These are phyloP conservation scores for Dendrothele bispora DNA, from an alignment of 768 basidiomycete genomes.

Conservation along the genomic window DNA sequence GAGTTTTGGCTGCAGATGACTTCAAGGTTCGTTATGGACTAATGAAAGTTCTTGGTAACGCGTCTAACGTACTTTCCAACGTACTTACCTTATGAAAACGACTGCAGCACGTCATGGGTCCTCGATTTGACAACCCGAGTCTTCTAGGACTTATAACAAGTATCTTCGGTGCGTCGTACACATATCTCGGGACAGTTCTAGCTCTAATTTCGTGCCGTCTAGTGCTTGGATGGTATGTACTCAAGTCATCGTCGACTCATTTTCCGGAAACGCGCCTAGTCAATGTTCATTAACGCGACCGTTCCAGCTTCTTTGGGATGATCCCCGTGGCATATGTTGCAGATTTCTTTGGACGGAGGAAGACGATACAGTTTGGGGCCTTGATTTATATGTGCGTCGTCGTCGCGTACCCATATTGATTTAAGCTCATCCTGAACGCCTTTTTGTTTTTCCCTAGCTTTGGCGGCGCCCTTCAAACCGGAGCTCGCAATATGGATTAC, in stretches of 20 bases:
- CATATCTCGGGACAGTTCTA: neutral
- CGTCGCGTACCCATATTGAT: neutral
- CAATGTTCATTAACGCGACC: neutral
- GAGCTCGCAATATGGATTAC: constrained; percentile 43
- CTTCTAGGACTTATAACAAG: constrained; percentile 39
- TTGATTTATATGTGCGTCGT: constrained; percentile 35
- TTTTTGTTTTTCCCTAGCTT: constrained; percentile 21
- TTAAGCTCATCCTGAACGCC: neutral
- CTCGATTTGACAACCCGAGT: constrained; percentile 32
- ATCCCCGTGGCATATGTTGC: constrained; percentile 41
- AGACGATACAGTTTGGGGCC: constrained; percentile 40
- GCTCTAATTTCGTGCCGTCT: neutral
- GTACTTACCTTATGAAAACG: neutral
- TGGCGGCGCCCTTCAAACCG: constrained; percentile 47
- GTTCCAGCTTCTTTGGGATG: constrained; percentile 43
- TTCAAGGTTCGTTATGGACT: constrained; percentile 26
- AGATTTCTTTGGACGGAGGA: constrained; percentile 36
- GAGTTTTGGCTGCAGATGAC: constrained; percentile 39
- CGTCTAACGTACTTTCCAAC: neutral
- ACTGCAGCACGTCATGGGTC: constrained; percentile 33
- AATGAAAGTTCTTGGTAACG: neutral
- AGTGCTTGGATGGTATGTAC: constrained; percentile 43
- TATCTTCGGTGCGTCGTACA: constrained; percentile 34
- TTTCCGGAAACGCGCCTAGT: neutral
- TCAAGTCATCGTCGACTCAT: too few species aligned